Conservation (phyloP, 371 early-diverging fungal species). For the Actinomortierella wolfii region DNA sequence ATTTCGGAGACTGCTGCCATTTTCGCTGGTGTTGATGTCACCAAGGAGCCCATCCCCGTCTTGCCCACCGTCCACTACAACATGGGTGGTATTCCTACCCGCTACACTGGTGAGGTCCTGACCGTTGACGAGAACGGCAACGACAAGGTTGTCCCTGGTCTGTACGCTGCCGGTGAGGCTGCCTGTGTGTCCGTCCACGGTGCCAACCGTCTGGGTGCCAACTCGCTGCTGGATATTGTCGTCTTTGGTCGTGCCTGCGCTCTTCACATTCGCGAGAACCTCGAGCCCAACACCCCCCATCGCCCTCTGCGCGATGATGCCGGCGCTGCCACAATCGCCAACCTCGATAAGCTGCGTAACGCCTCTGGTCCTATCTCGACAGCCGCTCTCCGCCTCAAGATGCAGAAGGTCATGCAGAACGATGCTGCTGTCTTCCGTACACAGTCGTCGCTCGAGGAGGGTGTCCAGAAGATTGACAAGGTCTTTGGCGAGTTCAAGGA, state of each 20-base stretch:
- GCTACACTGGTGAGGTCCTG: slow-evolving; percentile 96
- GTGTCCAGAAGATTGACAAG: slow-evolving; percentile 82
- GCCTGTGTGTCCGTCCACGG: slow-evolving; percentile 96
- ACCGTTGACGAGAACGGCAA: slow-evolving; percentile 73
- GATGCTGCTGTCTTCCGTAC: slow-evolving; percentile 98
- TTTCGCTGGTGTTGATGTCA: slow-evolving; percentile 98
- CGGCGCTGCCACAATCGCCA: slow-evolving; percentile 86
- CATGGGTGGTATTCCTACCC: slow-evolving; percentile 99
- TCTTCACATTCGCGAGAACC: slow-evolving; percentile 89
- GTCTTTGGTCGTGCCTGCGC: slow-evolving; percentile 97
- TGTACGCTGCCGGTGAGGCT: slow-evolving; percentile 96
- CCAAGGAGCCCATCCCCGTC: slow-evolving; percentile 99
- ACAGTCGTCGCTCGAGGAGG: slow-evolving; percentile 89
- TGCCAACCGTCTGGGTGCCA: slow-evolving; percentile 97
- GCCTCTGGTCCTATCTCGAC: slow-evolving; percentile 82
- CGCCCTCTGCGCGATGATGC: slow-evolving; percentile 83
- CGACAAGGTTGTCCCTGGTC: slow-evolving; percentile 87
- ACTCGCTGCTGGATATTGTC: slow-evolving; percentile 96
- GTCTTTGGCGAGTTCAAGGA: slow-evolving; percentile 83
- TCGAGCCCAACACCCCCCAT: slow-evolving; percentile 85
- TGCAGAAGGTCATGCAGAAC: slow-evolving; percentile 98
- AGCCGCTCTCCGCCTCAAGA: slow-evolving; percentile 88
- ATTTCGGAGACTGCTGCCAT: slow-evolving; percentile 98
- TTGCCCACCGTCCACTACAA: slow-evolving; percentile 99
- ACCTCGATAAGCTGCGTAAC: slow-evolving; percentile 91